Percentiles rank a stretch among this genome's conserved stretches.
These are phyloP conservation scores for Nakaseomyces bracarensis DNA, from an alignment of 1,139 yeast genomes.

Conservation along the genomic window DNA sequence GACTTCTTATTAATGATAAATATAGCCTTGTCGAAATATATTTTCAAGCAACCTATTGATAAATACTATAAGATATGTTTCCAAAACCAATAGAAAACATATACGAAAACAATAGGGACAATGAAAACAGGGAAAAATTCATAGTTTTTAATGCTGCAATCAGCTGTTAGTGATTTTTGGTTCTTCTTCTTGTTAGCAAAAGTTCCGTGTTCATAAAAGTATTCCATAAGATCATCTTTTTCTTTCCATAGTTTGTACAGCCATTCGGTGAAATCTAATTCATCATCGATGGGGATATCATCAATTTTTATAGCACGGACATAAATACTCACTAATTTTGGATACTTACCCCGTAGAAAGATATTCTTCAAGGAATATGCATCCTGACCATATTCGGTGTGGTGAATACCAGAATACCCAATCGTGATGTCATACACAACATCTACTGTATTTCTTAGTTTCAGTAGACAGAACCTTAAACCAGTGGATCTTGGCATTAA, in stretches of 20 bases:
- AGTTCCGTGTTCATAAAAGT: slow-evolving; percentile 49
- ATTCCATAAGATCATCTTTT: slow-evolving; percentile 62
- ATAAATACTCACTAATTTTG: slow-evolving; percentile 54
- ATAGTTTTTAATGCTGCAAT: slow-evolving; percentile 13
- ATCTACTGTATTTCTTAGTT: slow-evolving; percentile 51
- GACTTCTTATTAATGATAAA: too few relatives aligned
- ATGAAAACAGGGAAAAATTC: slow-evolving; percentile 16
- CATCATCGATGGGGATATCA: slow-evolving; percentile 61
- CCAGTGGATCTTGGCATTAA: slow-evolving; percentile 81
- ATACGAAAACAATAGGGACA: slow-evolving; percentile 11
- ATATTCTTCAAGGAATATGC: slow-evolving; percentile 56
- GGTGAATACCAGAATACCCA: slow-evolving; percentile 63
- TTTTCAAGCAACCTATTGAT: too few relatives aligned
- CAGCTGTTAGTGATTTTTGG: slow-evolving; percentile 18
- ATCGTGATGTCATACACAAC: slow-evolving; percentile 77
- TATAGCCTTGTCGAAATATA: too few relatives aligned
- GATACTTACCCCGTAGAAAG: slow-evolving; percentile 65
- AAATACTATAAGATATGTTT: not conserved
- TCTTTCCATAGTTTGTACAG: slow-evolving; percentile 63
- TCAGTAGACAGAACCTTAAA: slow-evolving; percentile 53
- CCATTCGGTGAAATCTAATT: slow-evolving; percentile 68
- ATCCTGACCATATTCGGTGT: slow-evolving; percentile 69
- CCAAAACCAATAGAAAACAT: not conserved
- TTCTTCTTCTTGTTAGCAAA: slow-evolving; percentile 33
- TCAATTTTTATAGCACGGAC: slow-evolving; percentile 48